These are phyloP conservation scores for Saccharomyces mikatae DNA, from an alignment of 805 yeast species.

Conservation along the genomic window DNA sequence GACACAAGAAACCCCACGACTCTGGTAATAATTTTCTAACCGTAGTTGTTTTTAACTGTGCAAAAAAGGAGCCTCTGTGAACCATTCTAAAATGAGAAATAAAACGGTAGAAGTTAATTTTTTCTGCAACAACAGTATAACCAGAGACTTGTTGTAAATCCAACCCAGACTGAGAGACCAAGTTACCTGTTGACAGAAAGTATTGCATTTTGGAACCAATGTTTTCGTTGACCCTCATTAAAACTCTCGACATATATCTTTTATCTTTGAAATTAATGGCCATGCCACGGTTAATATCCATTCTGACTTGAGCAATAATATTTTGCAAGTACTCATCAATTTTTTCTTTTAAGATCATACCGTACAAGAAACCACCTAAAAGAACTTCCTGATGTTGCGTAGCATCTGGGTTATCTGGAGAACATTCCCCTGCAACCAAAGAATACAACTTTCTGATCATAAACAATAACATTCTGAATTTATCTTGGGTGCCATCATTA, in stretches of 20 bases:
- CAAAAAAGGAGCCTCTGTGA: constrained; percentile 98
- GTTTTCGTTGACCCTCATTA: constrained; percentile 76
- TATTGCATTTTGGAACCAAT: constrained; percentile 92
- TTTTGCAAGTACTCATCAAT: constrained; percentile 82
- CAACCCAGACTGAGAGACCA: constrained; percentile 92
- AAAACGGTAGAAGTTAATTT: constrained; percentile 93
- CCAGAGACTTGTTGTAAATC: constrained; percentile 98
- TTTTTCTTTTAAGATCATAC: constrained; percentile 94
- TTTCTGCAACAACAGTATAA: constrained; percentile 97
- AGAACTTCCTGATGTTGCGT: constrained; percentile 97
- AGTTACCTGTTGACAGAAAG: constrained; percentile 92
- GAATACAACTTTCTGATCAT: constrained; percentile 95
- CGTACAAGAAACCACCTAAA: constrained; percentile 91
- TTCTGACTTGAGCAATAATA: constrained; percentile 63
- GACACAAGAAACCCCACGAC: constrained; percentile 98
- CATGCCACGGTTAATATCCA: constrained; percentile 71
- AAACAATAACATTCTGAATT: constrained; percentile 78
- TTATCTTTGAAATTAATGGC: constrained; percentile 79
- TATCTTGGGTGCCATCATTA: constrained; percentile 53
- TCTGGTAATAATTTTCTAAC: constrained; percentile 95
- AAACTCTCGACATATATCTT: constrained; percentile 73
- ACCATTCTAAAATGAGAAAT: constrained; percentile 99
- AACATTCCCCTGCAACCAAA: constrained; percentile 91
- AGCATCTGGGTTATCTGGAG: constrained; percentile 98
- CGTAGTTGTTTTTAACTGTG: constrained; percentile 93